Conservation (phyloP, 2,329 filamentous ascomycete species). For the Aspergillus costaricaensis region DNA sequence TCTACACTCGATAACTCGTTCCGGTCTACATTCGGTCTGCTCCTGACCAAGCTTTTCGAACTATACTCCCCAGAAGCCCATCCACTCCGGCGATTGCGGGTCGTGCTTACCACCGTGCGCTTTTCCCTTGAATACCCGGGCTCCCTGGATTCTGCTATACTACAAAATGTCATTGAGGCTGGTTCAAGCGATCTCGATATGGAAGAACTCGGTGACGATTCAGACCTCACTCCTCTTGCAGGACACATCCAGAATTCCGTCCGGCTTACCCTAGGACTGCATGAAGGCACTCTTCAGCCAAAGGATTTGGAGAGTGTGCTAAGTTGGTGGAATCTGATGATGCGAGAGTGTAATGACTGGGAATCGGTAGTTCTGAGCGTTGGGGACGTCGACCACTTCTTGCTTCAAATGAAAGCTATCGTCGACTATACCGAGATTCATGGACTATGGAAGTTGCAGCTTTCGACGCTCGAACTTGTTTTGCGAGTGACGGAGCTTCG, state of each 20-base stretch:
- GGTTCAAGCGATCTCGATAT: constrained; percentile 23
- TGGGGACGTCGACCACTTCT: constrained; percentile 53
- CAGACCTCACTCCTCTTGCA: constrained; percentile 27
- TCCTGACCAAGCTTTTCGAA: constrained; percentile 36
- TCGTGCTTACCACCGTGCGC: constrained; percentile 38
- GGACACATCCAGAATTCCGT: constrained; percentile 38
- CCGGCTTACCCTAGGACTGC: constrained; percentile 37
- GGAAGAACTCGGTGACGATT: constrained; percentile 28
- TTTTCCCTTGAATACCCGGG: constrained; percentile 36
- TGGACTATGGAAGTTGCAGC: constrained; percentile 53
- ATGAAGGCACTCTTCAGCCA: constrained; percentile 32
- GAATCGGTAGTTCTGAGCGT: constrained; percentile 47
- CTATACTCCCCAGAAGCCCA: constrained; percentile 34
- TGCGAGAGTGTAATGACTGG: constrained; percentile 47
- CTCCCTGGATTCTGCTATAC: constrained; percentile 29
- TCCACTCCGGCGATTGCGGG: constrained; percentile 42
- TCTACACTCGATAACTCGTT: constrained; percentile 31
- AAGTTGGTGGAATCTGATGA: constrained; percentile 43
- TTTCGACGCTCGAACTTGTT: constrained; percentile 54
- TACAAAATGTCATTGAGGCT: constrained; percentile 31
- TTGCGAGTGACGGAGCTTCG: constrained; percentile 52
- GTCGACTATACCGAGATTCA: constrained; percentile 61
- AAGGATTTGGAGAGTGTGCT: constrained; percentile 34
- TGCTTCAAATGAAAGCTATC: constrained; percentile 55
- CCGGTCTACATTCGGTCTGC: constrained; percentile 27